phyloP scores from a whole-genome alignment of 106 monocot species.

The Vanilla planifolia region DNA sequence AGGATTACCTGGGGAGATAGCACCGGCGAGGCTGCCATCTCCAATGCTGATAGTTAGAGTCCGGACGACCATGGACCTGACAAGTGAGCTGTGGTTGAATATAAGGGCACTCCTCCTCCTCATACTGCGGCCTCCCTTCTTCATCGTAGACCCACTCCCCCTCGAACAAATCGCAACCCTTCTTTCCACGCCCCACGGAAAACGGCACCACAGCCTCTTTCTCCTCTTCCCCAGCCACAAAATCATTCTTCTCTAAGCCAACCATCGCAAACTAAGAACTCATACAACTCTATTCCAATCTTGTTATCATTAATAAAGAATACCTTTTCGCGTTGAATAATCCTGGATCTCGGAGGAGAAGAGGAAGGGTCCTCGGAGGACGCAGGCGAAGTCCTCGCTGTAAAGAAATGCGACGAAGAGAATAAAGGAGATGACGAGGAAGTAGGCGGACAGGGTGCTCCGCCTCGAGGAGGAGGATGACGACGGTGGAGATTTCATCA shows the following conservation, averaged over 20 bases:
- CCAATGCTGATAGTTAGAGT: slow-evolving; percentile 67
- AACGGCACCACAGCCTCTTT: slow-evolving; percentile 22
- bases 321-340: neutral
- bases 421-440: slow-evolving; percentile 31
- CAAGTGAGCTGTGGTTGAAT: slow-evolving; percentile 85
- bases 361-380: slow-evolving; percentile 10
- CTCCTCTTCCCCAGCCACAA: slow-evolving; percentile 1
- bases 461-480: slow-evolving; percentile 10
- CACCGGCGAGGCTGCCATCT: slow-evolving; percentile 79
- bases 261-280: neutral
- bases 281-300: neutral
- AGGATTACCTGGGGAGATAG: slow-evolving; percentile 52
- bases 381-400: slow-evolving; percentile 35
- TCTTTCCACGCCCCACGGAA: slow-evolving; percentile 26
- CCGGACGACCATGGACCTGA: slow-evolving; percentile 74
- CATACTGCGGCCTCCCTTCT: slow-evolving; percentile 32
- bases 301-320: neutral
- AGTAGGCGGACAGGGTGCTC: slow-evolving; percentile 15
- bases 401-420: slow-evolving; percentile 32
- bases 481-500: neutral
- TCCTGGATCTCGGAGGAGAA: neutral
- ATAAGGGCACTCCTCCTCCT: slow-evolving; percentile 51
- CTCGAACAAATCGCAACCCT: slow-evolving; percentile 37
- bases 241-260: slow-evolving; percentile 23
- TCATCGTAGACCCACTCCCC: slow-evolving; percentile 58